Evolutionary conservation across 2,329 filamentous ascomycete species (phyloP), one percentile per base, ranked within the genome.

Genomic region (Byssothecium circinans): DNA sequence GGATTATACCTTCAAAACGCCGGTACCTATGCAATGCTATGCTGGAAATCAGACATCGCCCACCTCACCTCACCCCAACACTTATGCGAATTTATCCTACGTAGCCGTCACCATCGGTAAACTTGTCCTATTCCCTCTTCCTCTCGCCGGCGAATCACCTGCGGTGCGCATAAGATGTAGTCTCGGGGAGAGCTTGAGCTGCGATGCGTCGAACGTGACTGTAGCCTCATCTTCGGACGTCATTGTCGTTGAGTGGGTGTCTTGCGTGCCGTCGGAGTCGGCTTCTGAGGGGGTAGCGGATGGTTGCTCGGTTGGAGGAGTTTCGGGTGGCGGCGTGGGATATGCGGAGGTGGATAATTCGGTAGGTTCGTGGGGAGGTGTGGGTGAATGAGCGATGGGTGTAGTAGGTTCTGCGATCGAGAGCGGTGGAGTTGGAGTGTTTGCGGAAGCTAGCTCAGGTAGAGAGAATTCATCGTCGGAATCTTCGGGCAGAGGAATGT

Each of bases 141-240:
- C 53, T 19, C 60, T 43, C 4, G 32, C 36, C 2, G 54, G 20
- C 3, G 50, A 45, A 20, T 55, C 56, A 2, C 62, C 63, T 0
- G 63, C 62, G 12, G 63, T 67, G 18, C 63, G 62, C 63, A 67
- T 64, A 4, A 55, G 41, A 18, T 62, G 60, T 2, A 60, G 59
- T 12, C 54, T 44, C 1, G 46, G 45, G 7, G 41, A 27, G 19
- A 39, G 14, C 15, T 58, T 55, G 3, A 50, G 38, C 12, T 53
- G 54, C 1, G 53, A 32, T 2, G 50, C 48, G 35, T 35, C 45
- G 3, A 33, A 14, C 20, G 43, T 43, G 15, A 43, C 19, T 8
- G 60, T 58, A 6, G 53, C 40, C 15, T 61, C 54, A 33, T 56
- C 52, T 20, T 64, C 59, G 1, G 59, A 63, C 8, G 62, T 61